Conservation (phyloP, 2,329 filamentous ascomycete genomes). For the Raffaelea arxii region DNA sequence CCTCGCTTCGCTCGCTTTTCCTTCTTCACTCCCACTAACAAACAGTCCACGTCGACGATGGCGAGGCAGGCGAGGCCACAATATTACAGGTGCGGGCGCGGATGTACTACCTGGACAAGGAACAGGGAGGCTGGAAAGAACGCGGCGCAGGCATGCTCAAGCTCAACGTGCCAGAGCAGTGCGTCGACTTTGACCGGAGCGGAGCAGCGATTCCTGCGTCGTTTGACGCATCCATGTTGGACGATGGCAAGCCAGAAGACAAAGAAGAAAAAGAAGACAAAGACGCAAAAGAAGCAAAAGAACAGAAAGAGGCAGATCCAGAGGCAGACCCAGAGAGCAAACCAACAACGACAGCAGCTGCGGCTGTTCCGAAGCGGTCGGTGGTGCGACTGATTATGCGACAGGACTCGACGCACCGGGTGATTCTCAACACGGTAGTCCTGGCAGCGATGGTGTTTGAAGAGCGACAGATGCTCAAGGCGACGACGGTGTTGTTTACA, state of each 20-base stretch:
- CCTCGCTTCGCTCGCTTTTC: slow-evolving; percentile 8
- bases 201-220: slow-evolving; percentile 13
- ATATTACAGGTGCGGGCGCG: slow-evolving; percentile 55
- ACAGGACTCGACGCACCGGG: slow-evolving; percentile 77
- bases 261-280: slow-evolving; percentile 16
- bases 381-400: slow-evolving; percentile 76
- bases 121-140: slow-evolving; percentile 74
- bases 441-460: slow-evolving; percentile 72
- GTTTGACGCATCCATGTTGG: slow-evolving; percentile 14
- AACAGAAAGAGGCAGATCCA: slow-evolving; percentile 14
- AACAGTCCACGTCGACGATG: slow-evolving; percentile 65
- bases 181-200: slow-evolving; percentile 41
- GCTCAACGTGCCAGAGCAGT: slow-evolving; percentile 61
- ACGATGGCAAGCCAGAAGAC: slow-evolving; percentile 12
- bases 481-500: slow-evolving; percentile 57
- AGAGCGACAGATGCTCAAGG: slow-evolving; percentile 63
- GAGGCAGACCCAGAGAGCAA: slow-evolving; percentile 3
- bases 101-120: slow-evolving; percentile 68
- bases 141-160: slow-evolving; percentile 76
- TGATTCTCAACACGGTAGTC: slow-evolving; percentile 78
- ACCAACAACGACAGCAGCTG: not conserved
- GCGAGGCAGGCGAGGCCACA: slow-evolving; percentile 74
- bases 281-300: too few species aligned
- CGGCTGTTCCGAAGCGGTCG: slow-evolving; percentile 24
- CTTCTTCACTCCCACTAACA: too few species aligned